Percentiles rank a stretch among this genome's conserved stretches.
phyloP scores from a whole-genome alignment of 2,329 filamentous ascomycete genomes.

The Diaporthe velutina region DNA sequence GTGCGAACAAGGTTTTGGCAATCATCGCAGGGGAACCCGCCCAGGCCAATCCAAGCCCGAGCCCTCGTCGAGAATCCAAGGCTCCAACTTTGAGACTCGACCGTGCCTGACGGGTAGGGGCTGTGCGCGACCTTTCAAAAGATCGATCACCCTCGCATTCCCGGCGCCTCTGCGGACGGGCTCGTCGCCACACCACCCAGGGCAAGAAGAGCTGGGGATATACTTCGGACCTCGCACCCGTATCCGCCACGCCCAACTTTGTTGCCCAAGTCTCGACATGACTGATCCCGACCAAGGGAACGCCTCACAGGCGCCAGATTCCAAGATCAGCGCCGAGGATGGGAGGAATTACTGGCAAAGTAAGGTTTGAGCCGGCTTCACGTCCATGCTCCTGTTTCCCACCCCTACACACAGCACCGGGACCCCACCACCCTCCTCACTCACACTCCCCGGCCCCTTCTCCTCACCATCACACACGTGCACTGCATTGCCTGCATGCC shows the following conservation, averaged over 20 bases:
- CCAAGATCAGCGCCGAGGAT: conserved; percentile 51
- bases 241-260: neutral
- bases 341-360: conserved; percentile 62
- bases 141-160: conserved; percentile 10
- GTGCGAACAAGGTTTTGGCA: conserved; percentile 22
- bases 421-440: neutral
- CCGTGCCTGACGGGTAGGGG: conserved; percentile 22
- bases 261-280: conserved; percentile 13
- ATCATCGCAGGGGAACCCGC: conserved; percentile 16
- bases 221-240: conserved; percentile 4
- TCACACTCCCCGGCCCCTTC: neutral
- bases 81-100: conserved; percentile 3
- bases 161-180: neutral
- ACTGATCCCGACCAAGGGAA: conserved; percentile 18
- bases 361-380: conserved; percentile 9
- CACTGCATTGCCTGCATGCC: neutral
- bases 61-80: neutral
- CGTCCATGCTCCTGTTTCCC: neutral
- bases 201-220: neutral
- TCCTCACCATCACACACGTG: neutral
- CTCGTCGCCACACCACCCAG: neutral
- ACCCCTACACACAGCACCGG: neutral
- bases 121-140: conserved; percentile 24
- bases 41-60: conserved; percentile 7
- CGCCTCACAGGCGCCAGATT: conserved; percentile 46